phyloP scores from a whole-genome alignment of 2,329 filamentous ascomycete species.

The Pseudogymnoascus sp. region DNA sequence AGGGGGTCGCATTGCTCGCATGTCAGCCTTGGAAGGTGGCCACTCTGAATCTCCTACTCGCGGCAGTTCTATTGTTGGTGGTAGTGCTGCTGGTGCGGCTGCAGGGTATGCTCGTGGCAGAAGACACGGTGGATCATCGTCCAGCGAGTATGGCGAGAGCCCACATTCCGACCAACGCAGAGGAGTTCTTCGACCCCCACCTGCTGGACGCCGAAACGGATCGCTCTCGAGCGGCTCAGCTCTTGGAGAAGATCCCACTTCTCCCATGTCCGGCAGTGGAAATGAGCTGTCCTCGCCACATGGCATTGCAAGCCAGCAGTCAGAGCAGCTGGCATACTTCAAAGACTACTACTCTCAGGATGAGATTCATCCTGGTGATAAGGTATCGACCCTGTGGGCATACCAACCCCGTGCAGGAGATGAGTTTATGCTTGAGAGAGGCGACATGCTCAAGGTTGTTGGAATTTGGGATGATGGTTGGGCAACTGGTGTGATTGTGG shows the following conservation, averaged over 20 bases:
- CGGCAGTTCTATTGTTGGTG: slow-evolving; percentile 27
- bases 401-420: slow-evolving; percentile 91
- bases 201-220: slow-evolving; percentile 63
- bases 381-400: slow-evolving; percentile 88
- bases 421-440: slow-evolving; percentile 86
- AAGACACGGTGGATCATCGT: slow-evolving; percentile 55
- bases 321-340: slow-evolving; percentile 92
- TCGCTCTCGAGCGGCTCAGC: slow-evolving; percentile 82
- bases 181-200: slow-evolving; percentile 51
- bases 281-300: slow-evolving; percentile 77
- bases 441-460: slow-evolving; percentile 96
- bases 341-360: slow-evolving; percentile 98
- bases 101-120: slow-evolving; percentile 43
- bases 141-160: slow-evolving; percentile 64
- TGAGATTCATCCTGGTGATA: slow-evolving; percentile 86
- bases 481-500: slow-evolving; percentile 84
- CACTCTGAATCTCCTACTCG: slow-evolving; percentile 50
- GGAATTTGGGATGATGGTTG: slow-evolving; percentile 99
- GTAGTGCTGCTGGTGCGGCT: slow-evolving; percentile 40
- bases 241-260: slow-evolving; percentile 65
- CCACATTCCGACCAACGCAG: slow-evolving; percentile 58
- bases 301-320: slow-evolving; percentile 79
- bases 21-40: slow-evolving; percentile 84
- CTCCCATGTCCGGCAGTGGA: slow-evolving; percentile 60
- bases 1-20: slow-evolving; percentile 84